These are phyloP conservation scores for Lepidium africanum DNA, from an alignment of 345 rosid genomes.

Conservation along the genomic window DNA sequence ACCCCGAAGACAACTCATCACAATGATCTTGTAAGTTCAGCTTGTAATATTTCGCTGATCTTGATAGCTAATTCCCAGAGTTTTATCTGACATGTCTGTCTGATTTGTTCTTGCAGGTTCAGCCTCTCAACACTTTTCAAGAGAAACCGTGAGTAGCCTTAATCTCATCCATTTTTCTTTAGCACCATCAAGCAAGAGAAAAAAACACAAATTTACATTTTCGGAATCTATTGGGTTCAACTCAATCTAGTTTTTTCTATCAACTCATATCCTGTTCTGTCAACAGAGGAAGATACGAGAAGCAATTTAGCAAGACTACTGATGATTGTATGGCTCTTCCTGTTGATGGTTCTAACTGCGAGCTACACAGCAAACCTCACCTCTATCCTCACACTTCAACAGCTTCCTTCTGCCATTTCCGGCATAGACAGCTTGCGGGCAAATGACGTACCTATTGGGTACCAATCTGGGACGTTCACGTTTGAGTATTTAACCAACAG, in stretches of 20 bases:
- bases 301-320: conserved; percentile 67
- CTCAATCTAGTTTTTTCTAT: not conserved
- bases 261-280: not conserved
- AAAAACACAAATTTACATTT: not conserved
- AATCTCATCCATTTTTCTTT: not conserved
- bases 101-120: conserved; percentile 51
- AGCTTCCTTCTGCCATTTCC: conserved; percentile 67
- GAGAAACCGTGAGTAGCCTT: conserved; percentile 56
- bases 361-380: conserved; percentile 93
- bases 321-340: conserved; percentile 88
- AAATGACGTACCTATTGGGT: conserved; percentile 61
- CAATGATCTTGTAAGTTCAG: conserved; percentile 55
- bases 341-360: conserved; percentile 74
- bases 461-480: conserved; percentile 76
- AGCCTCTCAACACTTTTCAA: conserved; percentile 89
- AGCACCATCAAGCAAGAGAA: not conserved
- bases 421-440: conserved; percentile 76
- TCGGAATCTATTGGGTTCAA: not conserved
- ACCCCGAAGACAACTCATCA: conserved; percentile 43
- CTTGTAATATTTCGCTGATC: not conserved
- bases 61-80: not conserved
- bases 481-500: conserved; percentile 44
- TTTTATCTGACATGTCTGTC: not conserved
- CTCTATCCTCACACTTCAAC: conserved; percentile 81
- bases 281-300: conserved; percentile 58